Percentiles rank a stretch among this genome's conserved stretches.
Conservation (phyloP, 2,329 filamentous ascomycete genomes). For the Pseudocercospora vitis region DNA sequence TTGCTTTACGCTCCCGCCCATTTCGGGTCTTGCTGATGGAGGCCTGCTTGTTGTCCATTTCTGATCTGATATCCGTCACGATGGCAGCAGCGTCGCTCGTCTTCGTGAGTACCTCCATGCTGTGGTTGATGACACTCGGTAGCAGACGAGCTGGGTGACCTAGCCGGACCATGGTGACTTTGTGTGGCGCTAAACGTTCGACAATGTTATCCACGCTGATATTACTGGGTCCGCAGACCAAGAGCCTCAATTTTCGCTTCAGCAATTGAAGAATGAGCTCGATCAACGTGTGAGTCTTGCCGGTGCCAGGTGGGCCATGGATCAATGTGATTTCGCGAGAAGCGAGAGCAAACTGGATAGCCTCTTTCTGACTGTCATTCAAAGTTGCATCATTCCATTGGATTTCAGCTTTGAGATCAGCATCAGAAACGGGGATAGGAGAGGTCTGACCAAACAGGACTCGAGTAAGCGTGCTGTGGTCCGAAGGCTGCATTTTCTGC, state of each 20-base stretch:
- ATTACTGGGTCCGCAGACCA: conserved; percentile 96
- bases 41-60: conserved; percentile 90
- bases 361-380: conserved; percentile 63
- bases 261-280: conserved; percentile 92
- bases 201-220: conserved; percentile 98
- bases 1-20: conserved; percentile 73
- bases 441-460: conserved; percentile 61
- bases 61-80: conserved; percentile 82
- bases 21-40: conserved; percentile 83
- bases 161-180: conserved; percentile 81
- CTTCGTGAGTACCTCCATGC: conserved; percentile 84
- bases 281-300: conserved; percentile 94
- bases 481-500: conserved; percentile 55
- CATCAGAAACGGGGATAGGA: conserved; percentile 49
- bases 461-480: conserved; percentile 59
- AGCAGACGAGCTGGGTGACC: conserved; percentile 90
- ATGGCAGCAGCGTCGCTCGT: conserved; percentile 88
- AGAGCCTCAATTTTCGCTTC: conserved; percentile 67
- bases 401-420: conserved; percentile 47
- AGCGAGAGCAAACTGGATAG: conserved; percentile 76
- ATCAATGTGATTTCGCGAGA: conserved; percentile 83
- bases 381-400: conserved; percentile 58
- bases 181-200: conserved; percentile 80
- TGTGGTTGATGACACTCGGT: conserved; percentile 83
- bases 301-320: conserved; percentile 92